Conservation (phyloP, 2,329 filamentous ascomycete genomes). For the Curvularia eragrostidis region DNA sequence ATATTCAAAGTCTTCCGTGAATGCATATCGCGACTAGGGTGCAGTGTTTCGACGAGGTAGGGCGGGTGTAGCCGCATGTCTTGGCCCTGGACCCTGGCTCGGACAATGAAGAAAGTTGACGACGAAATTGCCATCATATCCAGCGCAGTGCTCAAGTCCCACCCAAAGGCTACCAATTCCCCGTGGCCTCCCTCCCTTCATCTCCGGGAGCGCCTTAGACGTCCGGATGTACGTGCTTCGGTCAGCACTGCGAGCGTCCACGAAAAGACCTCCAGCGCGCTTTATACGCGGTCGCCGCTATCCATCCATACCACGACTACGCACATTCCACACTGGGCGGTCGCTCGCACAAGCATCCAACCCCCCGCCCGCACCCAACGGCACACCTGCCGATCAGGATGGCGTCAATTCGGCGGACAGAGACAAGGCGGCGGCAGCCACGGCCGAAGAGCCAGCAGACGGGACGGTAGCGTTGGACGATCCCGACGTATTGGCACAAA, state of each 20-base stretch:
- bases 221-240: slow-evolving; percentile 53
- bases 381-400: slow-evolving; percentile 36
- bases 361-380: slow-evolving; percentile 40
- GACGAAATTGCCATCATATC: slow-evolving; percentile 22
- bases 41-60: not conserved
- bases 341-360: slow-evolving; percentile 34
- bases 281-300: slow-evolving; percentile 48
- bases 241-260: slow-evolving; percentile 51
- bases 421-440: slow-evolving; percentile 26
- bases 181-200: slow-evolving; percentile 26
- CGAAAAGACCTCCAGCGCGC: slow-evolving; percentile 46
- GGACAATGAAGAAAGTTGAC: slow-evolving; percentile 29
- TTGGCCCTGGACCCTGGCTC: slow-evolving; percentile 23
- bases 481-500: slow-evolving; percentile 45
- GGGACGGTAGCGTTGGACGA: slow-evolving; percentile 37
- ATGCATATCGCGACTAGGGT: not conserved
- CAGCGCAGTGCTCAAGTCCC: slow-evolving; percentile 27
- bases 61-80: slow-evolving; percentile 15
- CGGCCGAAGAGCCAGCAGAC: slow-evolving; percentile 28
- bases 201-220: slow-evolving; percentile 27
- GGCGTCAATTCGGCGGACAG: slow-evolving; percentile 28
- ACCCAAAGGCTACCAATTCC: slow-evolving; percentile 17
- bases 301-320: slow-evolving; percentile 36
- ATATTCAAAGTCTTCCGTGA: not conserved
- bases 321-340: slow-evolving; percentile 46